phyloP scores from a whole-genome alignment of 2,329 filamentous ascomycete species.

The Plenodomus biglobosus region DNA sequence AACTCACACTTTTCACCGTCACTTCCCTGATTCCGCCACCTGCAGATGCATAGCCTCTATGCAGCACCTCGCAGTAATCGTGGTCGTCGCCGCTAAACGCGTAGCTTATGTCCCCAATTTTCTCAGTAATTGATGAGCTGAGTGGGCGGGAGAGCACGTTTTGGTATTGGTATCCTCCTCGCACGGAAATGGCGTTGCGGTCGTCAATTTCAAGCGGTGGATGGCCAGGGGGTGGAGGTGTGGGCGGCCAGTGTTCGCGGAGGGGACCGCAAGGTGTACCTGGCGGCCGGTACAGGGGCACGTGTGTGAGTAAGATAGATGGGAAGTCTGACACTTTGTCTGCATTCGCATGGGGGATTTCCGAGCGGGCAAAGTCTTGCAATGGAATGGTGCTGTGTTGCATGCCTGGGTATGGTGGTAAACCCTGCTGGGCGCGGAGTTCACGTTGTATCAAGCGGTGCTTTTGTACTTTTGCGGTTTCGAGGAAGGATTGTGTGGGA shows the following conservation, averaged over 20 bases:
- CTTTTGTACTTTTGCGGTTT: constrained; percentile 65
- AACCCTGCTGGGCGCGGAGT: constrained; percentile 64
- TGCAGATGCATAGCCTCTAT: constrained; percentile 64
- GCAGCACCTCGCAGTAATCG: constrained; percentile 91
- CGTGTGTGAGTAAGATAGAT: constrained; percentile 85
- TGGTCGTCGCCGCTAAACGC: constrained; percentile 97
- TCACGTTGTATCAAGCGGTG: constrained; percentile 69
- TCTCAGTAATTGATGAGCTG: constrained; percentile 73
- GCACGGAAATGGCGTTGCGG: constrained; percentile 75
- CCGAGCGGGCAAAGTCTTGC: constrained; percentile 41
- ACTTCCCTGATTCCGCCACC: constrained; percentile 70
- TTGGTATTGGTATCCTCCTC: constrained; percentile 90
- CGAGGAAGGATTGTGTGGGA: constrained; percentile 75
- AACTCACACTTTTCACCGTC: constrained; percentile 91
- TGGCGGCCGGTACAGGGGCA: constrained; percentile 79
- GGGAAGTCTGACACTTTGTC: constrained; percentile 67
- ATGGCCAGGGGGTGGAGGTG: constrained; percentile 62
- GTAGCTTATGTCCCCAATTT: constrained; percentile 77
- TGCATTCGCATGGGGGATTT: constrained; percentile 36
- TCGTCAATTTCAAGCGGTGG: constrained; percentile 61
- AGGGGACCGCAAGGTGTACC: constrained; percentile 85
- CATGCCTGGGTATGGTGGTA: constrained; percentile 58
- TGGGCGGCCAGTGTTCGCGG: constrained; percentile 80
- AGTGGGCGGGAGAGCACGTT: constrained; percentile 82
- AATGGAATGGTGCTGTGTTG: constrained; percentile 63